Percentiles rank a stretch among this genome's conserved stretches.
Evolutionary conservation across 169 alveolate genomes (phyloP).

Genomic region (Besnoitia besnoiti): DNA sequence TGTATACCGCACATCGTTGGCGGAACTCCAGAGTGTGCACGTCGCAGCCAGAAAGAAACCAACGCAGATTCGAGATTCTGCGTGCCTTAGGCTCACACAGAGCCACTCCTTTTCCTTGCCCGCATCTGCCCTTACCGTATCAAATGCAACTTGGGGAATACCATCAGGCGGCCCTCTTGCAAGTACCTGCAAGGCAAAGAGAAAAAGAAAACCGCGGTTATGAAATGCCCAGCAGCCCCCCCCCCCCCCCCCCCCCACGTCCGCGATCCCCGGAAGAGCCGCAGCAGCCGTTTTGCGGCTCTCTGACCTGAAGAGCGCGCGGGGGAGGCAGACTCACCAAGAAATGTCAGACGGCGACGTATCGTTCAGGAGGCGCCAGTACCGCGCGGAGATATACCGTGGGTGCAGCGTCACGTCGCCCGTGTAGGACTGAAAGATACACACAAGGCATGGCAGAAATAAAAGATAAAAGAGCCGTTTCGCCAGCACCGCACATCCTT

Average conservation of each 20-base stretch:
- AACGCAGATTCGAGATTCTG: too few relatives aligned
- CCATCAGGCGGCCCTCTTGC: constrained; percentile 57
- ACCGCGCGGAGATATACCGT: constrained; percentile 63
- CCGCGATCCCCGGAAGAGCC: not conserved
- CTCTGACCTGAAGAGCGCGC: not conserved
- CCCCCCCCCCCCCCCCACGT: too few relatives aligned
- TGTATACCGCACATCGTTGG: too few relatives aligned
- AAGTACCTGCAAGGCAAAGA: constrained; percentile 44
- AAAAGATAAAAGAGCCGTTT: not conserved
- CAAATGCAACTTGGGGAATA: constrained; percentile 51
- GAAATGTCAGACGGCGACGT: constrained; percentile 71
- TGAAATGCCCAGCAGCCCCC: too few relatives aligned
- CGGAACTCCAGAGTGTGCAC: too few relatives aligned
- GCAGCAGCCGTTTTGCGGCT: not conserved
- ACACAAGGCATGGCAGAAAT: not conserved
- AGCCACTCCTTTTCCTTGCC: too few relatives aligned
- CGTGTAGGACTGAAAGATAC: constrained; percentile 71
- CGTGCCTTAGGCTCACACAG: too few relatives aligned
- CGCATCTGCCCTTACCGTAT: constrained; percentile 18
- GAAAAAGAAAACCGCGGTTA: not conserved
- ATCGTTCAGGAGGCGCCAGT: constrained; percentile 71
- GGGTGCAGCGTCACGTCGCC: constrained; percentile 79
- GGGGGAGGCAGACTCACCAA: constrained; percentile 59
- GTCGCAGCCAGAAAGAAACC: too few relatives aligned
- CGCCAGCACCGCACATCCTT: too few relatives aligned